These are phyloP conservation scores for Dioscorea cayenensis DNA, from an alignment of 116 monocot genomes.

Conservation along the genomic window DNA sequence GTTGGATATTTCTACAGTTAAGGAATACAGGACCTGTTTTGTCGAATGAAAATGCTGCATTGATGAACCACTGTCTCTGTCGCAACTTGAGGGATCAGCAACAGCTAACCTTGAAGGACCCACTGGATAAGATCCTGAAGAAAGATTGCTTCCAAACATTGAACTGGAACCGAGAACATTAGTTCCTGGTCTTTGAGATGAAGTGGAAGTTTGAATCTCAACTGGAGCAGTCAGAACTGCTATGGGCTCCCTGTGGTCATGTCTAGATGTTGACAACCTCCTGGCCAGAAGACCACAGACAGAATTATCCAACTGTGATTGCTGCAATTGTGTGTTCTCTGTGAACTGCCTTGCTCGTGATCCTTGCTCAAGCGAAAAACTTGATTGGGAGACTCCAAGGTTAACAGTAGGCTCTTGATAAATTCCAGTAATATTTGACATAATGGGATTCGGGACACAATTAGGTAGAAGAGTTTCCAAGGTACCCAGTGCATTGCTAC, in stretches of 20 bases:
- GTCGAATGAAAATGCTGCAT: constrained; percentile 8
- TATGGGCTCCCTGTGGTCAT: constrained; percentile 20
- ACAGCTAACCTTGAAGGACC: not conserved
- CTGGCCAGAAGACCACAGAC: constrained; percentile 4
- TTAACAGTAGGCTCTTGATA: constrained; percentile 1
- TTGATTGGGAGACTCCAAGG: constrained; percentile 9
- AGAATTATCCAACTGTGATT: constrained; percentile 8
- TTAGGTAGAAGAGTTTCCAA: constrained; percentile 17
- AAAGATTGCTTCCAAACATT: not conserved
- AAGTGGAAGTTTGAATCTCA: constrained; percentile 16
- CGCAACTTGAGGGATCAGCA: constrained; percentile 1
- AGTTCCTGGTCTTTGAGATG: constrained; percentile 14
- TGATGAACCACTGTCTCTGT: constrained; percentile 6
- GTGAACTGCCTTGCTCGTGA: constrained; percentile 12
- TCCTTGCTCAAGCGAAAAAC: not conserved
- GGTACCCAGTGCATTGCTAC: constrained; percentile 8
- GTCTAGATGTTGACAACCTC: constrained; percentile 18
- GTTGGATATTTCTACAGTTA: not conserved
- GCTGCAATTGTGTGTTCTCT: constrained; percentile 2
- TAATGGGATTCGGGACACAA: constrained; percentile 15
- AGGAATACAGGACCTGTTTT: constrained; percentile 24
- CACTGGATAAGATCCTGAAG: constrained; percentile 12
- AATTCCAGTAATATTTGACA: constrained; percentile 25
- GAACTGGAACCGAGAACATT: constrained; percentile 8
- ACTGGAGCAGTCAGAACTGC: constrained; percentile 55